Base-by-base conservation (phyloP, 1,284 basidiomycete genomes). In the Sporisorium sorghi region DNA sequence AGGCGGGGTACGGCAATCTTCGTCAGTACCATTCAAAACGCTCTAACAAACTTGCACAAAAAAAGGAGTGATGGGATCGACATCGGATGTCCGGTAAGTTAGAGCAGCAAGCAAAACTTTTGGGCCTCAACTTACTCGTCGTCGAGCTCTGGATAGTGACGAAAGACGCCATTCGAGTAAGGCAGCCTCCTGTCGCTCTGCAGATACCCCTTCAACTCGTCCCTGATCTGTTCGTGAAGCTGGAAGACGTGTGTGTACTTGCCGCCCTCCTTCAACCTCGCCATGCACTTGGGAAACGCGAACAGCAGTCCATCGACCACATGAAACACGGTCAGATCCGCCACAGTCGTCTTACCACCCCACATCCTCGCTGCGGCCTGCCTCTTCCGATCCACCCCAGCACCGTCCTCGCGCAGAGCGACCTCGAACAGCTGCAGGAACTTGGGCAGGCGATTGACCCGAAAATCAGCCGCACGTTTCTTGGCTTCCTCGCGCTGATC, bases 101-200 rank as follows among this genome's bases (percentile, higher is more conserved):
- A n/a, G n/a, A n/a, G n/a, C n/a, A n/a, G n/a, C n/a, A n/a, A n/a
- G n/a, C n/a, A n/a, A n/a, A n/a, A n/a, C n/a, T n/a, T n/a, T 19
- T 40, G 37, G 4, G 23, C 30, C 19, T 5, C 17, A 19, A 3
- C 6, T 14, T 56, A 59, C 44, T 67, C 63, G 42, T 40, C 85
- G 69, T 88, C 88, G 17, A 88, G 83, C 77, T 88, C 88, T 17
- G 82, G 79, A 63, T 88, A 88, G 77, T 87, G 79, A 28, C 88
- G 83, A 80, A 86, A 88, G 33, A 88, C 54, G 1, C 87, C 88
- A 54, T 83, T 78, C 54, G 83, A 80, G 73, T 86, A 89, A 28
- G 77, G 52, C 57, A 76, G 77, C 35, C 87, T 78, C 40, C 87
- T 77, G 9, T 85, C 86, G 64, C 86, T 87, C 54, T 83, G 77